Conservation (phyloP, 192 early-diverging fungal genomes). For the Glomus cerebriforme region DNA sequence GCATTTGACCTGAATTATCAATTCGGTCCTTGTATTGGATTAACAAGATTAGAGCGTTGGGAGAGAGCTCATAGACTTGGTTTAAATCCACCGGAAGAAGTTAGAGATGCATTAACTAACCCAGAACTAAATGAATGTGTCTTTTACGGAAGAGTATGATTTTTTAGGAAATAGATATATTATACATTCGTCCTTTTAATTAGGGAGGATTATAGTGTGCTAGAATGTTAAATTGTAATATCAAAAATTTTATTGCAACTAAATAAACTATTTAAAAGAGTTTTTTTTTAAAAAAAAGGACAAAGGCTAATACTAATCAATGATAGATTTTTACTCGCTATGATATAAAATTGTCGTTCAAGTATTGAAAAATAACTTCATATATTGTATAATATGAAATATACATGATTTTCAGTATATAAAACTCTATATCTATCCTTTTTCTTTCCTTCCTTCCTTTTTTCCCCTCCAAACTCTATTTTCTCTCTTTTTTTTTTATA, state of each 20-base stretch:
- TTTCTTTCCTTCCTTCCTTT: not conserved
- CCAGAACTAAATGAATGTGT: not conserved
- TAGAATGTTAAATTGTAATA: no score
- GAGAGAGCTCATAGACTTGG: slow-evolving; percentile 50
- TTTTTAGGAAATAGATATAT: not conserved
- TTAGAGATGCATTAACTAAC: slow-evolving; percentile 10
- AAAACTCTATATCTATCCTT: not conserved
- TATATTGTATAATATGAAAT: no score
- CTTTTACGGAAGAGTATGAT: not conserved
- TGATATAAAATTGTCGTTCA: no score
- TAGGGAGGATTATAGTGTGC: no score
- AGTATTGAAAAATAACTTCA: no score
- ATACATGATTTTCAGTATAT: no score
- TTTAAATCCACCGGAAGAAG: slow-evolving; percentile 44
- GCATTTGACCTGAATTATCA: slow-evolving; percentile 40
- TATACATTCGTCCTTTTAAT: no score
- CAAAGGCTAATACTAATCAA: no score
- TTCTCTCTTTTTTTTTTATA: slow-evolving; percentile 47
- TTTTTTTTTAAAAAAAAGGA: no score
- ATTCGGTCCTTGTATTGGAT: slow-evolving; percentile 55
- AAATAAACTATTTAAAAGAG: no score
- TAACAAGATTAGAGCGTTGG: slow-evolving; percentile 58
- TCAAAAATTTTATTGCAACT: no score
- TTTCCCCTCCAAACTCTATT: not conserved
- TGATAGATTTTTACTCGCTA: no score